Conservation (phyloP, 1,139 yeast species). For the Taphrina wiesneri region DNA sequence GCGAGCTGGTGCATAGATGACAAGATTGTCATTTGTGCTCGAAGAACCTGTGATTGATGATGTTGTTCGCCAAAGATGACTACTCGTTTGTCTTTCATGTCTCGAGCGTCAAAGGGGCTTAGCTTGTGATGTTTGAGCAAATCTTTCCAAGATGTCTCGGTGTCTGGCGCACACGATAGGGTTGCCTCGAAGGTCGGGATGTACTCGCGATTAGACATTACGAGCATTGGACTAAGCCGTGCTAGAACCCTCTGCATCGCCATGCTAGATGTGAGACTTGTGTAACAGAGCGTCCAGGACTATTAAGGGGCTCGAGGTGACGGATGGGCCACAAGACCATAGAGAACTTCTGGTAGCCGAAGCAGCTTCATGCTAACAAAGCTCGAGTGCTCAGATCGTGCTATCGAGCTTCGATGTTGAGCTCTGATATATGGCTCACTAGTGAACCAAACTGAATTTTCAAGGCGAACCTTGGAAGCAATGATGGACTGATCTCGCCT, state of each 20-base stretch:
- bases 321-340: too few species aligned
- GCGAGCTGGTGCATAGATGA: not conserved
- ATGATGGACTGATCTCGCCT: not conserved
- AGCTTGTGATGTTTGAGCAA: not conserved
- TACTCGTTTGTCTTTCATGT: not conserved
- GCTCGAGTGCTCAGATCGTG: too few species aligned
- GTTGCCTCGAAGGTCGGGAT: conserved; percentile 7
- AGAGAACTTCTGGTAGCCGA: too few species aligned
- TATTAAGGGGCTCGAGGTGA: too few species aligned
- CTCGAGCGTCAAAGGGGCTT: not conserved
- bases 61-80: conserved; percentile 16
- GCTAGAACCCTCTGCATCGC: conserved; percentile 8
- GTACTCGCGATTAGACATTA: not conserved
- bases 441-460: not conserved
- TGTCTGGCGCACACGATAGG: not conserved
- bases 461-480: too few species aligned
- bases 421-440: too few species aligned
- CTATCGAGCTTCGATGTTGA: too few species aligned
- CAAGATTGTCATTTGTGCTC: conserved; percentile 3
- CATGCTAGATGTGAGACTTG: too few species aligned
- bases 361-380: too few species aligned
- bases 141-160: conserved; percentile 9
- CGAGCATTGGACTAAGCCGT: conserved; percentile 11
- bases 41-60: conserved; percentile 18
- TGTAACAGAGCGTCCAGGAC: too few species aligned